Percentiles rank a stretch among this genome's conserved stretches.
Evolutionary conservation across 352 stramenopile species (phyloP).

Genomic region (Phytophthora aleatoria): DNA sequence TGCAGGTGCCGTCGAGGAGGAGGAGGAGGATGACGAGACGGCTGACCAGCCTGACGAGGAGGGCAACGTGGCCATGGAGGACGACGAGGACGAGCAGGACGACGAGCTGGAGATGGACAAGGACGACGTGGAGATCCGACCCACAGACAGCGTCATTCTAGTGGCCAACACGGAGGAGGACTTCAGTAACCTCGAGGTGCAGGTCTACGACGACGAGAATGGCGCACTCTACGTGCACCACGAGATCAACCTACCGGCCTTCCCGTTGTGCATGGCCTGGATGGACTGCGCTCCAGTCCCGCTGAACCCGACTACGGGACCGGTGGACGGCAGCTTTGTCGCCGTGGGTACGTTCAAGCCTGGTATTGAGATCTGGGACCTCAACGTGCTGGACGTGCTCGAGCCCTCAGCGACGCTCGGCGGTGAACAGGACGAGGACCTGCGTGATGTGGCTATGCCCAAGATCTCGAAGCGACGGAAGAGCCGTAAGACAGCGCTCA

Average conservation of each 20-base stretch:
- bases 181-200: constrained; percentile 98
- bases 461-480: constrained; percentile 82
- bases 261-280: constrained; percentile 97
- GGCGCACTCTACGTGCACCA: constrained; percentile 99
- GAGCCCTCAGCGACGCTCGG: constrained; percentile 96
- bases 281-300: constrained; percentile 91
- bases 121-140: constrained; percentile 94
- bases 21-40: constrained; percentile 40
- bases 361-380: constrained; percentile 99
- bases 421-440: constrained; percentile 88
- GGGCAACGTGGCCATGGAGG: constrained; percentile 58
- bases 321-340: constrained; percentile 95
- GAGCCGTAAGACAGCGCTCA: constrained; percentile 72
- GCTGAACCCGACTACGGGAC: constrained; percentile 58
- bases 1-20: constrained; percentile 41
- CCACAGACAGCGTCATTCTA: constrained; percentile 95
- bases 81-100: constrained; percentile 65
- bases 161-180: constrained; percentile 98
- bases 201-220: constrained; percentile 98
- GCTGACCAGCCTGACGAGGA: constrained; percentile 37
- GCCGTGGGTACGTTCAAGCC: constrained; percentile 99
- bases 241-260: constrained; percentile 98
- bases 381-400: constrained; percentile 98
- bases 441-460: constrained; percentile 80
- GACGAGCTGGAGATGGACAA: constrained; percentile 80